Percentiles rank a stretch among this genome's conserved stretches.
Evolutionary conservation across 208 protist species (phyloP).

Genomic region (Wallacemonas sp.): DNA sequence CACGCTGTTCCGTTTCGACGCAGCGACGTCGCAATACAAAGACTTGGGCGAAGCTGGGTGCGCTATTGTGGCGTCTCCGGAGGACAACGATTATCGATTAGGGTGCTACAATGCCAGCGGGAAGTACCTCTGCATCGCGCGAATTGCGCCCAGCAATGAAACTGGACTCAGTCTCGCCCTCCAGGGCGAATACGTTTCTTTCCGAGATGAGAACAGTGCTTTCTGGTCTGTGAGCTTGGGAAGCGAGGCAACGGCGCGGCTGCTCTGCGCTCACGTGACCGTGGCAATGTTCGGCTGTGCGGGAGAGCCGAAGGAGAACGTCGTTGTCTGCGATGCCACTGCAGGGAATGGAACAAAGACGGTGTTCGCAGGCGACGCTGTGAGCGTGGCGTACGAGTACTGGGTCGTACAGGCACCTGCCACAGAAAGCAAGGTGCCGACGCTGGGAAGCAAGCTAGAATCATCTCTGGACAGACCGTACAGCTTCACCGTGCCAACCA

Average conservation of each 20-base stretch:
- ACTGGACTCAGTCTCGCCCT: conserved; percentile 51
- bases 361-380: conserved; percentile 53
- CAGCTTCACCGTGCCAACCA: conserved; percentile 49
- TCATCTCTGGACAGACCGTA: conserved; percentile 39
- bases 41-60: conserved; percentile 58
- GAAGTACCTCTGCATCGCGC: conserved; percentile 68
- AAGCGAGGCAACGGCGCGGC: conserved; percentile 30
- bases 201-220: conserved; percentile 61
- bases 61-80: conserved; percentile 51
- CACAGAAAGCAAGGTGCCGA: conserved; percentile 25
- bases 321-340: conserved; percentile 51
- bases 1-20: conserved; percentile 48
- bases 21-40: conserved; percentile 38
- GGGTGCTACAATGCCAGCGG: conserved; percentile 71
- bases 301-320: conserved; percentile 51
- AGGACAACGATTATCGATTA: conserved; percentile 50
- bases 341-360: conserved; percentile 37
- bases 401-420: conserved; percentile 60
- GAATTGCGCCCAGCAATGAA: conserved; percentile 68
- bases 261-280: conserved; percentile 55
- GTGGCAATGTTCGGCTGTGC: conserved; percentile 73
- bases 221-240: conserved; percentile 69
- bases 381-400: conserved; percentile 48
- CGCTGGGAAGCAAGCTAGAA: conserved; percentile 65
- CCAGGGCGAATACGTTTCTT: conserved; percentile 58